Evolutionary conservation across 768 basidiomycete genomes (phyloP), one percentile per base, ranked within the genome.

Genomic region (Saitozyma sp.): DNA sequence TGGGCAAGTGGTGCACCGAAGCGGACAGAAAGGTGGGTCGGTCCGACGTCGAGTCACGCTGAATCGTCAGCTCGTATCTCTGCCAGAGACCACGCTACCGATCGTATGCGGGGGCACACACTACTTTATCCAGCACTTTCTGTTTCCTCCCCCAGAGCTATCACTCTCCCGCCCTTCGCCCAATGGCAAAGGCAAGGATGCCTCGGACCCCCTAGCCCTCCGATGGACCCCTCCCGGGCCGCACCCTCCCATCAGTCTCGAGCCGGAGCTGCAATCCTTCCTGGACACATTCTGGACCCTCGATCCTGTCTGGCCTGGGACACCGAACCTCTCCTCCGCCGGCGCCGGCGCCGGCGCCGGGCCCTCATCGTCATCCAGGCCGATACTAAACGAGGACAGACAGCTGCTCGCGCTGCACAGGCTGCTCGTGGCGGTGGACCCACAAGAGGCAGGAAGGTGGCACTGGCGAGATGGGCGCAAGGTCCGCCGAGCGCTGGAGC

Each of bases 391-490:
- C 5, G 60, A 66, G 1, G 62, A 71, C 45, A 29, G 56, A 1
- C 63, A 73, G 9, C 56, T 77, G 9, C 58, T 88, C 54, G 76
- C 82, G n/a, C 79, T 96, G 16, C 85, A 92, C 72, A 80, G 77
- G 9, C 82, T 97, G 11, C 81, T 99, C 17, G 78, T 80, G 9
- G 74, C 81, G 4, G 82, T 98, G 6, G 96, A 98, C 70, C 87
- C 86, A 0, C 68, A 75, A 0, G 86, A 92, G 50, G 91, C 89
- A 0, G 83, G 83, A 39, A 83, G 93, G 64, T 98, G 95, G 95
- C 96, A 99, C 76, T 98, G 95, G 95, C 84, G 83, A 66, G 96
- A 99, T 70, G 88, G 91, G 0, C 83, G 95, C 40, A 99, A 97
- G 79, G 90, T 97, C 7, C 78, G 90, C 10, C 84, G 93, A 43